Conservation (phyloP, 345 rosid genomes). For the sweet orange (Citrus sinensis) region DVS_A1.0 CM039164.1:24225501-24226000, state of each 20-base stretch:
- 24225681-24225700: slow-evolving; percentile 73
- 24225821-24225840: slow-evolving; percentile 65
- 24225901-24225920: slow-evolving; percentile 70
- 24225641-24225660: slow-evolving; percentile 83
- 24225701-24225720: slow-evolving; percentile 75
- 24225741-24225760: slow-evolving; percentile 94
- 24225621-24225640: slow-evolving; percentile 95
- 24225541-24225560: slow-evolving; percentile 83
- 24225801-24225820: slow-evolving; percentile 48
- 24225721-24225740: slow-evolving; percentile 80
- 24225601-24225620: slow-evolving; percentile 72
- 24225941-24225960: slow-evolving; percentile 82
- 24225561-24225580: slow-evolving; percentile 79
- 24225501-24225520: slow-evolving; percentile 60
- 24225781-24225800: slow-evolving; percentile 64
- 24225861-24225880: slow-evolving; percentile 85
- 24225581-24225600: slow-evolving; percentile 56
- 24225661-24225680: slow-evolving; percentile 66
- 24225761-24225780: slow-evolving; percentile 80
- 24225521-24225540: slow-evolving; percentile 75
- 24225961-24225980: slow-evolving; percentile 57
- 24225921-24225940: slow-evolving; percentile 88
- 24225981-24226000: slow-evolving; percentile 87
- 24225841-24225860: slow-evolving; percentile 92
- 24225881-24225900: slow-evolving; percentile 71